A percentile compares a stretch with the other conserved stretches of the same genome.
Conservation (phyloP, 441 rosid genomes). For the Aleurites moluccanus region DNA sequence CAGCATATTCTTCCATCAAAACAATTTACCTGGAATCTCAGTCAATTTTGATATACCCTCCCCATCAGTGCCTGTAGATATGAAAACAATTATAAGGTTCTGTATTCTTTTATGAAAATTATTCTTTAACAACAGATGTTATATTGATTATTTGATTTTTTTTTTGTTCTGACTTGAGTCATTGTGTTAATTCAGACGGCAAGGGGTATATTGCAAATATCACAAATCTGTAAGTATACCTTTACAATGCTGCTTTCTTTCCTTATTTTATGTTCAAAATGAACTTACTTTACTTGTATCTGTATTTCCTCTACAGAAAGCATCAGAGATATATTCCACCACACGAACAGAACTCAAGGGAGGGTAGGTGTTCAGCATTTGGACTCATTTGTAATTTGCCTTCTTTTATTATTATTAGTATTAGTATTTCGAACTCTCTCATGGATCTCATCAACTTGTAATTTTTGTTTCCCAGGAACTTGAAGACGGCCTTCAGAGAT, state of each 20-base stretch:
- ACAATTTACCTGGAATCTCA: neutral
- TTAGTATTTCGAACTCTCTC: too few species aligned
- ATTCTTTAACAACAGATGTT: neutral
- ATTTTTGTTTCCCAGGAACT: constrained; percentile 43
- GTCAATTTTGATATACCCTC: constrained; percentile 12
- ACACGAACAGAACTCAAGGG: constrained; percentile 76
- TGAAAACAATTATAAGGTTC: constrained; percentile 12
- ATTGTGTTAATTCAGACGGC: constrained; percentile 56
- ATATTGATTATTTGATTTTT: neutral
- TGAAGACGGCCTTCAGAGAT: constrained; percentile 62
- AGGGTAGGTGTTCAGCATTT: constrained; percentile 60
- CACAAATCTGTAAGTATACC: constrained; percentile 63
- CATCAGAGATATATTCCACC: constrained; percentile 60
- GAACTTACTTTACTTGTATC: constrained; percentile 15
- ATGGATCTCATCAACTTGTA: neutral
- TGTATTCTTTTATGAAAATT: neutral
- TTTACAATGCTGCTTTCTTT: constrained; percentile 22
- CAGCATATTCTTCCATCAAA: too few species aligned
- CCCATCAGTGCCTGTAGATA: constrained; percentile 1
- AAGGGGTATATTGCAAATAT: constrained; percentile 66
- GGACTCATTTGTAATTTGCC: constrained; percentile 4
- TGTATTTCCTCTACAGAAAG: constrained; percentile 50
- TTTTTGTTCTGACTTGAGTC: constrained; percentile 22
- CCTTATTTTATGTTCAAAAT: constrained; percentile 25
- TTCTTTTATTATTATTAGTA: neutral